Base-by-base conservation (phyloP, 1,284 basidiomycete genomes). In the Lignosus rhinocerotis region DNA sequence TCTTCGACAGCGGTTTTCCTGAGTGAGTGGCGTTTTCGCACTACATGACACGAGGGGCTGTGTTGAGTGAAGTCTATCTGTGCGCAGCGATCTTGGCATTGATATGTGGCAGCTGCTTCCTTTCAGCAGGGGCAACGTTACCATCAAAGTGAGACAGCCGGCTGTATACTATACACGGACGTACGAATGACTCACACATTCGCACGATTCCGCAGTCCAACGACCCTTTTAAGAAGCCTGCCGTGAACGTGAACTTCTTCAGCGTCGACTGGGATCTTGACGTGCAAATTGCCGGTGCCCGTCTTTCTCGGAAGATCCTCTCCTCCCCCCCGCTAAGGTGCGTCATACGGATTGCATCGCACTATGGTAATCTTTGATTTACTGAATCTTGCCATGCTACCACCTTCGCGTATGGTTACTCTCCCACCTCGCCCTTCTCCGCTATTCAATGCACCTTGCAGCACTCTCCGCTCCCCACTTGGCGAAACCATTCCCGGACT, bases 21-120 rank as follows among this genome's bases (percentile, higher is more conserved):
- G 56, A 55, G 62, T 59, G 33, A 2, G 55, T 17, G 16, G 11
- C 33, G 11, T 12, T 6, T 46, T 25, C 12, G n/a, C n/a, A 43
- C n/a, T 17, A 19, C 19, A 43, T 17, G 19, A 21, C 17, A 10
- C n/a, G 4, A 6, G 16, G 14, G 8, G 16, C 17, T 17, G 17
- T 19, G 41, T 16, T 19, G 11, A 6, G 6, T 38, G 36, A 10
- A 14, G 17, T 56, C 10, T 57, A 79, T 78, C 53, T 43, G 11
- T 10, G 21, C 14, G 36, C 33, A 64, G 63, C n/a, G 75, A 68
- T 36, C 58, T 82, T 19, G 80, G 80, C 2, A 78, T 83, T 53
- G 72, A 76, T 60, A 76, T 79, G 71, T 84, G 82, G 81, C 76
- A 77, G 50, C 73, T 84, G 10, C 75, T 84, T 8, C 82, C 81